Evolutionary conservation across 371 early-diverging fungal species (phyloP).

Genomic region (Lichtheimia ramosa): DNA sequence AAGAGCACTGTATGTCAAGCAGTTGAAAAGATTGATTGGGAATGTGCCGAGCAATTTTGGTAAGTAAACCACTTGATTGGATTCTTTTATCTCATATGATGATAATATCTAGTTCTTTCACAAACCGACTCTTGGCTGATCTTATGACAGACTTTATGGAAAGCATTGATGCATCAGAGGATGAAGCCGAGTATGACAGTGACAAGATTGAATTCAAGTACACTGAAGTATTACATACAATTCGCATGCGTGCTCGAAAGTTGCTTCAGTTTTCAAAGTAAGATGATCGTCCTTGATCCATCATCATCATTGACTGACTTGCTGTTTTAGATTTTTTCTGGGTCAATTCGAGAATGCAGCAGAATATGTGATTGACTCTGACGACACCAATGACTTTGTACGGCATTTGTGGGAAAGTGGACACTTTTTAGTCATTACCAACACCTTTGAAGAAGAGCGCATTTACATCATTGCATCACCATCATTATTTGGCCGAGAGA

Average conservation of each 20-base stretch:
- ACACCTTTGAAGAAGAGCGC: conserved; percentile 61
- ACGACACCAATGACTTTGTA: conserved; percentile 45
- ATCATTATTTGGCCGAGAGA: conserved; percentile 34
- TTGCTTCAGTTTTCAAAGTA: conserved; percentile 63
- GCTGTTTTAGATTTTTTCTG: conserved; percentile 51
- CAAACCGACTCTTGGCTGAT: conserved; percentile 41
- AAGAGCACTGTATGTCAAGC: conserved; percentile 59
- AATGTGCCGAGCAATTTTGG: conserved; percentile 80
- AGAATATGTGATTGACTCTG: conserved; percentile 67
- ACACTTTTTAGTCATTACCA: conserved; percentile 72
- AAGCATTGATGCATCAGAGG: conserved; percentile 21
- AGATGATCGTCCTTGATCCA: background rate
- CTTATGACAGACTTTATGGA: conserved; percentile 49
- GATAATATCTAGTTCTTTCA: conserved; percentile 30
- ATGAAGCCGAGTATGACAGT: conserved; percentile 9
- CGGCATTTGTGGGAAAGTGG: conserved; percentile 61
- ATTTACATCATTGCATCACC: conserved; percentile 65
- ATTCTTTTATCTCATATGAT: background rate
- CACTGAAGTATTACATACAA: conserved; percentile 61
- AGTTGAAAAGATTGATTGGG: conserved; percentile 72
- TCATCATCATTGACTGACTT: background rate
- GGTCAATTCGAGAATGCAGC: conserved; percentile 72
- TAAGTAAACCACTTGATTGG: conserved; percentile 19
- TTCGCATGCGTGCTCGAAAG: conserved; percentile 66
- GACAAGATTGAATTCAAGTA: conserved; percentile 54